phyloP scores from a whole-genome alignment of 768 basidiomycete genomes.

The Kondoa malvinella region DNA sequence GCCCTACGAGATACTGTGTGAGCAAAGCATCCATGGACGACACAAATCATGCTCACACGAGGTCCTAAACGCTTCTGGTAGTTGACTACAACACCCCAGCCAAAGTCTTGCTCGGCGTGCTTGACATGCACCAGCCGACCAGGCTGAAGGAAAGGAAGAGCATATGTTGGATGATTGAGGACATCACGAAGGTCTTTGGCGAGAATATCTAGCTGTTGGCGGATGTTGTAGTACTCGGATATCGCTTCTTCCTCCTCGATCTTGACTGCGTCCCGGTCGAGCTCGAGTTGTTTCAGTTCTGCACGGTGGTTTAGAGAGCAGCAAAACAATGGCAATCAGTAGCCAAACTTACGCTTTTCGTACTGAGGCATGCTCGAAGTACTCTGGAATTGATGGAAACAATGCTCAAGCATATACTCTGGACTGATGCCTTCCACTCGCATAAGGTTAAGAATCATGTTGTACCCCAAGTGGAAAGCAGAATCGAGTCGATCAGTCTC shows the following conservation, averaged over 20 bases:
- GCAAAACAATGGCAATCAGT: neutral
- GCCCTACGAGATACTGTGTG: constrained; percentile 27
- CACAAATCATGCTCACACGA: constrained; percentile 36
- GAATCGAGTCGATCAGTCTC: constrained; percentile 93
- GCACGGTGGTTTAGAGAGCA: neutral
- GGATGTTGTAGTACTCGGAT: constrained; percentile 74
- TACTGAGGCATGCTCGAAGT: constrained; percentile 70
- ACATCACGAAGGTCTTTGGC: constrained; percentile 73
- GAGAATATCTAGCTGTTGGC: constrained; percentile 85
- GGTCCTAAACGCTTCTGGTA: constrained; percentile 72
- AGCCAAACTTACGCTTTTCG: constrained; percentile 61
- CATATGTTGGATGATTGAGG: constrained; percentile 84
- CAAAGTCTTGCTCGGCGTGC: constrained; percentile 72
- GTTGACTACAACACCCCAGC: constrained; percentile 89
- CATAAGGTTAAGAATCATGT: constrained; percentile 97
- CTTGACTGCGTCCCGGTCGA: constrained; percentile 44
- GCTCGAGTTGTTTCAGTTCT: constrained; percentile 67
- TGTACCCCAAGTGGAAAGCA: constrained; percentile 95
- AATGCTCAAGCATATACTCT: constrained; percentile 91
- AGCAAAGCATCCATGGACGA: neutral
- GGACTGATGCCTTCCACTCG: constrained; percentile 97
- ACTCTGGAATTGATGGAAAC: constrained; percentile 98
- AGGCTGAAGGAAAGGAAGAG: constrained; percentile 79
- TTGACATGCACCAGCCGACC: constrained; percentile 86
- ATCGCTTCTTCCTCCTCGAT: constrained; percentile 71